Evolutionary conservation across 2,329 filamentous ascomycete genomes (phyloP), one percentile per base, ranked within the genome.

Genomic region (Bimuria novae-zelandiae): DNA sequence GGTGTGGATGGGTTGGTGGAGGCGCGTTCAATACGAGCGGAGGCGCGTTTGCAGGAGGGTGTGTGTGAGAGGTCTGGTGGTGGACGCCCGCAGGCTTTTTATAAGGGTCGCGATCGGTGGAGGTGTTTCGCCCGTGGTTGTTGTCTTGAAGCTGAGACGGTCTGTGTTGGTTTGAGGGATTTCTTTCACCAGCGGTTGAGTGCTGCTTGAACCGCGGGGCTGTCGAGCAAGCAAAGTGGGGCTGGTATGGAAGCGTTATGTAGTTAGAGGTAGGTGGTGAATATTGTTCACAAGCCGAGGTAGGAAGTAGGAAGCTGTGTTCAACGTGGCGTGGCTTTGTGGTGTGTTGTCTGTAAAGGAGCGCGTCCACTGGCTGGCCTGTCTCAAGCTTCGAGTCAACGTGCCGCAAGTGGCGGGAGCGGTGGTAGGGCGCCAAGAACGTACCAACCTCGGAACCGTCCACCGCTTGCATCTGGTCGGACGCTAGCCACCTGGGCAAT

Each of bases 371-470:
- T 35, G 42, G 42, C 29, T 29, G 19, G 25, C n/a, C n/a, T n/a
- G 51, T 52, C 60, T 63, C 54, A 60, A 60, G 60, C 56, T 54
- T 41, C 52, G 44, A 41, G 30, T 30, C 27, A 30, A n/a, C 33
- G 44, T 59, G 60, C 61, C 58, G 61, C 52, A 60, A 49, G 62
- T 67, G 65, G 67, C 64, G 61, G 58, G 30, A 53, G 36, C 55
- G 62, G 63, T 63, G 61, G n/a, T n/a, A n/a, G n/a, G n/a, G n/a
- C n/a, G n/a, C n/a, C n/a, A n/a, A n/a, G n/a, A n/a, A n/a, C n/a
- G n/a, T n/a, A n/a, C n/a, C n/a, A n/a, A n/a, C n/a, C n/a, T n/a
- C n/a, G n/a, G n/a, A n/a, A n/a, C n/a, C n/a, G 25, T 10, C 6
- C 25, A 27, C 25, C 25, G 25, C 25, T 27, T 43, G 40, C 40